phyloP scores from a whole-genome alignment of 257 asterid genomes.

The Solanum corneliomulleri region DNA sequence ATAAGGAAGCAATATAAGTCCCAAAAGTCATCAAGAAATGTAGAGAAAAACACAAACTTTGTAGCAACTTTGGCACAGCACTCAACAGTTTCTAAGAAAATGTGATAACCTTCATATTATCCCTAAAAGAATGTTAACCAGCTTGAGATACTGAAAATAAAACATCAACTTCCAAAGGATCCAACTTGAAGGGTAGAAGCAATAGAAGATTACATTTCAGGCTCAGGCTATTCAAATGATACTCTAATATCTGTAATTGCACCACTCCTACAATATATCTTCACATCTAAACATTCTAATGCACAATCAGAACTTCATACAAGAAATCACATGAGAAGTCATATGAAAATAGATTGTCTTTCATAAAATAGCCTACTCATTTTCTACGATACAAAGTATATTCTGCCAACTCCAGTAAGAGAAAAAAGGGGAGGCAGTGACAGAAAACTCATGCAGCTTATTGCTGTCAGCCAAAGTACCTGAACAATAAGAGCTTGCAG shows the following conservation, averaged over 20 bases:
- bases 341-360: not conserved
- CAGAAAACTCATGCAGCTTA: not conserved
- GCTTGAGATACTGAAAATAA: not conserved
- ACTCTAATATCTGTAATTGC: not conserved
- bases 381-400: not conserved
- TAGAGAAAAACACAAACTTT: not conserved
- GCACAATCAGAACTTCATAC: not conserved
- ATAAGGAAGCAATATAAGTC: not conserved
- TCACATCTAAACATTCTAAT: not conserved
- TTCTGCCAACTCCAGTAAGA: not conserved
- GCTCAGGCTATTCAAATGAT: not conserved
- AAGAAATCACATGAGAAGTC: not conserved
- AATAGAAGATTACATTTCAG: not conserved
- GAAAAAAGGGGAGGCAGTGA: not conserved
- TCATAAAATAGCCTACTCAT: not conserved
- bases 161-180: not conserved
- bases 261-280: not conserved
- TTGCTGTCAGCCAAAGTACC: conserved; percentile 24
- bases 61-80: not conserved
- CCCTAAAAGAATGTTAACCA: not conserved
- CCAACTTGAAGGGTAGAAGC: not conserved
- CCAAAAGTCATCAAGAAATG: not conserved
- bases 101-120: not conserved
- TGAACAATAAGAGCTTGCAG: conserved; percentile 70
- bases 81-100: not conserved